Base-by-base conservation (phyloP, 805 yeast genomes). In the Wickerhamomyces xylosicus region DNA sequence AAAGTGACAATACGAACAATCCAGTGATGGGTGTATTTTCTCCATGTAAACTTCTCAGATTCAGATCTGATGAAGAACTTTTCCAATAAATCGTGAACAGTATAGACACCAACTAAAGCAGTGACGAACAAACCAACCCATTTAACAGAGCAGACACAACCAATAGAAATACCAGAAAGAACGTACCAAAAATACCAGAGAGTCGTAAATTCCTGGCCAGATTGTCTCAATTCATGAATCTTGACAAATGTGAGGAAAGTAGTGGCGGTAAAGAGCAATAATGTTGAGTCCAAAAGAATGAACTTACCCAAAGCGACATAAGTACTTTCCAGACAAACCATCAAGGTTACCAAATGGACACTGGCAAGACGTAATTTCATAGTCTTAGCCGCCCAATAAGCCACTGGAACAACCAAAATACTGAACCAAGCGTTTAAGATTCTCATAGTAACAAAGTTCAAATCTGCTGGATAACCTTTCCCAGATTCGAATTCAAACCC, bases 61-160 rank as follows among this genome's bases (percentile, higher is more conserved):
- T 21, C 13, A 11, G 38, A 34, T 28, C 59, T 53, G 29, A 64
- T 32, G 37, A 46, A 69, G 39, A 63, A 57, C 43, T 71, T 67
- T 37, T 69, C 59, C 38, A 59, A 53, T 25, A 79, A 58, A 45
- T 79, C 85, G 43, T 70, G 63, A 15, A 74, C 48, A 6, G 74
- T 71, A 54, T 77, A 79, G 6, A 74, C 33, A 0, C 87, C 87
- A 34, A 77, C 72, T 10, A 78, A 59, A 0, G 62, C 64, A 14
- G 85, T 79, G 28, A 78, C 68, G 47, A 78, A 83, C 22, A 83
- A 57, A 4, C 95, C 95, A 14, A 84, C 95, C 92, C 89, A 82
- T 58, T 84, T 84, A 9, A 82, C 85, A 33, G 87, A 78, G 50
- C 89, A 82, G 5, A 82, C 94, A 58, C 89, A 82, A 0, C 94